A percentile compares a stretch with the other conserved stretches of the same genome.
phyloP scores from a whole-genome alignment of 2,329 filamentous ascomycete species.

The Lecanosticta acicola region DNA sequence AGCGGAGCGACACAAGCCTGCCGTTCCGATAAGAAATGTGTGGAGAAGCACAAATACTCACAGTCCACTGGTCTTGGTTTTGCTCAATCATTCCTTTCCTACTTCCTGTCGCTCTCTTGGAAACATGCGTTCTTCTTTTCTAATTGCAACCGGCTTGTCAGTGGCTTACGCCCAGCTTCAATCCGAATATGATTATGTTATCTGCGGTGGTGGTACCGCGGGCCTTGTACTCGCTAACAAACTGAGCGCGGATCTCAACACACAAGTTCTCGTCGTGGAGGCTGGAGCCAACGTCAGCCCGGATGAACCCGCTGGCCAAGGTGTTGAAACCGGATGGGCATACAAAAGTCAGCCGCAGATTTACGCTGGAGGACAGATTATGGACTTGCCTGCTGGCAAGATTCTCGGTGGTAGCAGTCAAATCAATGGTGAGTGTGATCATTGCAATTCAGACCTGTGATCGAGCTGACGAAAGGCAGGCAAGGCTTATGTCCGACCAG shows the following conservation, averaged over 20 bases:
- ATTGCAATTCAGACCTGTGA: background rate
- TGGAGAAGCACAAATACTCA: too few relatives aligned
- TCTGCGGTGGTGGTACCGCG: slow-evolving; percentile 25
- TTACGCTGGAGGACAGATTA: slow-evolving; percentile 11
- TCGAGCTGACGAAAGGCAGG: slow-evolving; percentile 12
- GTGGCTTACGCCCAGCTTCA: background rate
- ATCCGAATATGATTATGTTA: slow-evolving; percentile 20
- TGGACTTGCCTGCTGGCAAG: slow-evolving; percentile 28
- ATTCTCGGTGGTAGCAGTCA: slow-evolving; percentile 36
- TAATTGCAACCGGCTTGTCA: background rate
- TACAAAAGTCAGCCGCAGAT: slow-evolving; percentile 19
- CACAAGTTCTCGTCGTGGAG: slow-evolving; percentile 29
- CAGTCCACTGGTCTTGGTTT: background rate
- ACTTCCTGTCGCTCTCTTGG: background rate
- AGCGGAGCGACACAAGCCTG: too few relatives aligned
- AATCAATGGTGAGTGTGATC: slow-evolving; percentile 35
- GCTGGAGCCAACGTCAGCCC: slow-evolving; percentile 8
- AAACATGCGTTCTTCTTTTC: background rate
- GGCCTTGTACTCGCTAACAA: slow-evolving; percentile 28
- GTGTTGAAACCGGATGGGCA: slow-evolving; percentile 20
- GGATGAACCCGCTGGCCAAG: slow-evolving; percentile 25
- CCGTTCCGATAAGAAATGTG: too few relatives aligned
- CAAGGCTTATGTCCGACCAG: slow-evolving; percentile 18
- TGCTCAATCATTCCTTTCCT: background rate
- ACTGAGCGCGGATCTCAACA: slow-evolving; percentile 24